Evolutionary conservation across 306 rosid genomes (phyloP), one percentile per base, ranked within the genome.

Genomic region (Trichosanthes cucumerina): DNA sequence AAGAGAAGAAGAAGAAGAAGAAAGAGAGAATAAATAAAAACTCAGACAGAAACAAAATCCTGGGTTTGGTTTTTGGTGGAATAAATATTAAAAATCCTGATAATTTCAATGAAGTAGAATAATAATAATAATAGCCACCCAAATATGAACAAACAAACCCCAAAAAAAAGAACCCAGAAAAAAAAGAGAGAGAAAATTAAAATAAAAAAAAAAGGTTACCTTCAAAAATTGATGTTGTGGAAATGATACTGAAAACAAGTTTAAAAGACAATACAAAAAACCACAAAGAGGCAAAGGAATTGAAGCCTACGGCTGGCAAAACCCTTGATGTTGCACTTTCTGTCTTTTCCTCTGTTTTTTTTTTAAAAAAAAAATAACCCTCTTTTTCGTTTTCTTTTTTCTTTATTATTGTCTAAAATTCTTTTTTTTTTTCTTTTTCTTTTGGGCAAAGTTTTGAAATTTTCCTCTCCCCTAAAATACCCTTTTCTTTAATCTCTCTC

Each of bases 251-350:
- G 83, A 76, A 54, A 86, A 69, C 56, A 76, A 75, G 88, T 65
- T 85, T 84, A 84, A 82, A 85, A 69, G 73, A 78, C 81, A 79
- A 84, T 56, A 83, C 72, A 78, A 81, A 88, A 82, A 88, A 83
- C 85, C 78, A 80, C 76, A 85, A 79, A 85, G 87, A 88, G 88
- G 86, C 84, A 85, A 84, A 77, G 83, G 74, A 81, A 83, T 62
- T 64, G 87, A 91, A 86, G 97, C 91, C 89, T 94, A 84, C 87
- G 87, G 96, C 92, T 86, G 81, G 69, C 68, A n/a, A 64, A 90
- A 79, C 88, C 75, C 83, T 92, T 88, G 96, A 94, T 87, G 98
- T 89, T 78, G 84, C 86, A 58, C 97, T 93, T 92, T 92, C 97
- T 92, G 97, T 94, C 97, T 90, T 92, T 90, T 90, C 92, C 85